Percentiles rank a stretch among this genome's conserved stretches.
Conservation (phyloP, 73 alveolate genomes). For the Paramecium tetraurelia region DNA sequence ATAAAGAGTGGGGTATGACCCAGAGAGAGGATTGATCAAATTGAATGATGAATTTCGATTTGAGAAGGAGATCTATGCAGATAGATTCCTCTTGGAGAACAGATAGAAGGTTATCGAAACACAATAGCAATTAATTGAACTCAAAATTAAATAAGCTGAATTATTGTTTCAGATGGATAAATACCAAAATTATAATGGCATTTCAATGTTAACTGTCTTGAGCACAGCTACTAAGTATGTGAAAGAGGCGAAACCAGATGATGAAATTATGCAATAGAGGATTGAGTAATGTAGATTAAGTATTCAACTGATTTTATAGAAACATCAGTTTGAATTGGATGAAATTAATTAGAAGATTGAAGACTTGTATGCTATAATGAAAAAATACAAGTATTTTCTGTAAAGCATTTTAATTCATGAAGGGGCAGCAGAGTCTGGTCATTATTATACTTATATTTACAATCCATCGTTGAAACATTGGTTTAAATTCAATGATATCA, state of each 20-base stretch:
- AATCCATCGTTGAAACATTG: conserved; percentile 64
- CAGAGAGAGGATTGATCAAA: conserved; percentile 34
- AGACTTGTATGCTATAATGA: conserved; percentile 30
- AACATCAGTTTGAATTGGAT: not conserved
- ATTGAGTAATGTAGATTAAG: not conserved
- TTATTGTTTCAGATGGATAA: not conserved
- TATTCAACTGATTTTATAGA: not conserved
- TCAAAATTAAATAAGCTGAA: not conserved
- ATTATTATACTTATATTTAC: conserved; percentile 75
- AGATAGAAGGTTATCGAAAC: conserved; percentile 4
- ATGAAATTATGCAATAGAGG: not conserved
- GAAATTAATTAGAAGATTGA: not conserved
- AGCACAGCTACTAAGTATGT: not conserved
- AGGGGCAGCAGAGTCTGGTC: conserved; percentile 84
- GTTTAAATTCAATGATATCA: conserved; percentile 77
- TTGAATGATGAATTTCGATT: conserved; percentile 11
- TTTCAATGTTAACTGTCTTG: not conserved
- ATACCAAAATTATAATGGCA: not conserved
- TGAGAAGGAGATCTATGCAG: conserved; percentile 44
- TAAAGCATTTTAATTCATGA: conserved; percentile 76
- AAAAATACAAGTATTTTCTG: conserved; percentile 59
- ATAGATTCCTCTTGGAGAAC: conserved; percentile 13
- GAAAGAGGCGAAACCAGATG: not conserved
- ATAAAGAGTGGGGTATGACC: conserved; percentile 39
- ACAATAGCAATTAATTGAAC: not conserved